Conservation (phyloP, 495 filamentous ascomycete genomes). For the Umbilicaria muhlenbergii region DNA sequence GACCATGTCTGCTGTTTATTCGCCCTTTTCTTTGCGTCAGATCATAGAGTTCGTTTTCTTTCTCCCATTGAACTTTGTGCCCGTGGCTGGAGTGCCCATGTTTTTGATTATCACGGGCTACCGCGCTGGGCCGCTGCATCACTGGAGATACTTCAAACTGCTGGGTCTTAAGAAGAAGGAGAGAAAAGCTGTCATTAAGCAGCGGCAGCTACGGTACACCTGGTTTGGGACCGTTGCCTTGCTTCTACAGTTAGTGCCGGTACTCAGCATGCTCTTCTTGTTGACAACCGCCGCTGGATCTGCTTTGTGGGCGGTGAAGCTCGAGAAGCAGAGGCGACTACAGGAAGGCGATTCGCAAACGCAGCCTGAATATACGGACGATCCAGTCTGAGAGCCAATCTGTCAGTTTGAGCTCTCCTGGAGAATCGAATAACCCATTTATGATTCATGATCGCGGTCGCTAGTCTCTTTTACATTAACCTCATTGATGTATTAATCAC, state of each 20-base stretch:
- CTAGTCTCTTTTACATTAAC: too few relatives aligned
- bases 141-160: slow-evolving; percentile 51
- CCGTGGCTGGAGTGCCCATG: slow-evolving; percentile 44
- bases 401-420: too few relatives aligned
- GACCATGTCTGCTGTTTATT: slow-evolving; percentile 39
- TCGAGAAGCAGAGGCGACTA: slow-evolving; percentile 26
- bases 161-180: slow-evolving; percentile 40
- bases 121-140: slow-evolving; percentile 48
- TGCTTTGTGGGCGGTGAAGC: slow-evolving; percentile 43
- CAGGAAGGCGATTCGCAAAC: neutral
- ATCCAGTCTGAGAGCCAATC: slow-evolving; percentile 4
- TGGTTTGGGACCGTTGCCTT: slow-evolving; percentile 48
- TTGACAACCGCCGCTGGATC: slow-evolving; percentile 48
- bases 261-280: slow-evolving; percentile 50
- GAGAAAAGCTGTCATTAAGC: slow-evolving; percentile 35
- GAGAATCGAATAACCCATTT: too few relatives aligned
- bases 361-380: slow-evolving; percentile 5
- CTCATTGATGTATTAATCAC: too few relatives aligned
- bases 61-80: slow-evolving; percentile 50
- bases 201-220: slow-evolving; percentile 42
- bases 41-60: slow-evolving; percentile 62
- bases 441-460: too few relatives aligned
- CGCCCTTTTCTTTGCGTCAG: slow-evolving; percentile 57
- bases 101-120: slow-evolving; percentile 49
- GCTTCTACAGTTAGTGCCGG: slow-evolving; percentile 44